Conservation (phyloP, 2,329 filamentous ascomycete genomes). For the Fusarium cyanostomum region DNA sequence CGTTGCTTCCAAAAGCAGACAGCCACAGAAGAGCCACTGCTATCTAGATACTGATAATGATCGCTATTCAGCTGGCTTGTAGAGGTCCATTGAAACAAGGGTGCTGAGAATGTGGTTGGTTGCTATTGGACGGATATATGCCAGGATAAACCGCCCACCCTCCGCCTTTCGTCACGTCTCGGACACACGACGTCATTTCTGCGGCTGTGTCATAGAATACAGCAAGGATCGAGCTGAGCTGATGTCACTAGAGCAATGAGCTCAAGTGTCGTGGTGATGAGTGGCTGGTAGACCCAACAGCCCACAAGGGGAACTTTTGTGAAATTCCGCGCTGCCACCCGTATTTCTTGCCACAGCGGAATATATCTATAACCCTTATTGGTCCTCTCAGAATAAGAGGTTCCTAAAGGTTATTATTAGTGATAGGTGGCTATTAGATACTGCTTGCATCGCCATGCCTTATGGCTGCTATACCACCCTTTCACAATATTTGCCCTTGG, state of each 20-base stretch:
- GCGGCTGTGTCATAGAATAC: not conserved
- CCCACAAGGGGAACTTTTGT: no score
- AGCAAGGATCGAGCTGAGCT: not conserved
- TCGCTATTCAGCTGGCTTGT: not conserved
- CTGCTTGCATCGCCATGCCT: no score
- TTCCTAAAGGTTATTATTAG: no score
- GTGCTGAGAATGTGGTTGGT: accelerated
- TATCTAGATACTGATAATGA: not conserved
- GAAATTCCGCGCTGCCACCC: no score
- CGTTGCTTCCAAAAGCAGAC: no score
- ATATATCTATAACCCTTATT: no score
- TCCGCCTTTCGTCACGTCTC: not conserved
- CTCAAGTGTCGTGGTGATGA: not conserved
- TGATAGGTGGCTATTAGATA: no score
- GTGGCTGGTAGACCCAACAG: not conserved
- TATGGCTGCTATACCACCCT: no score
- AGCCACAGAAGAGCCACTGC: no score
- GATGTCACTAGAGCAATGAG: slow-evolving; percentile 4
- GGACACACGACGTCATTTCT: slow-evolving; percentile 4
- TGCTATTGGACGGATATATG: slow-evolving; percentile 18
- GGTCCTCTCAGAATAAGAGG: no score
- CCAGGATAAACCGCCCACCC: slow-evolving; percentile 13
- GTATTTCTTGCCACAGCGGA: no score
- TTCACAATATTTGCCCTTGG: no score
- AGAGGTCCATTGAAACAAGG: not conserved